Base-by-base conservation (phyloP, 2,329 filamentous ascomycete genomes). In the Penicillium griseofulvum region DNA sequence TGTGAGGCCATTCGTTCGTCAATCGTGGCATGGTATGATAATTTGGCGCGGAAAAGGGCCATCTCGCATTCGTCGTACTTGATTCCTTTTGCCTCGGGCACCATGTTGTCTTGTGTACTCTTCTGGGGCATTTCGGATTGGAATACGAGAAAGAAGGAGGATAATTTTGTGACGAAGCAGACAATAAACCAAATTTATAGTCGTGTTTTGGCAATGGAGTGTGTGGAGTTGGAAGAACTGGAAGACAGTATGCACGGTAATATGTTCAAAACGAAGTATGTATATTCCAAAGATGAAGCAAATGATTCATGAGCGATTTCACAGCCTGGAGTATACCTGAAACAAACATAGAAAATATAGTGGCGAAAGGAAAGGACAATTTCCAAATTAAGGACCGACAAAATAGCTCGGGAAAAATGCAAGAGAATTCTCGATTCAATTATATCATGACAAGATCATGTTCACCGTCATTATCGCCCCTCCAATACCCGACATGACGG, bases 21-120 rank as follows among this genome's bases (percentile, higher is more conserved):
- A 36, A 71, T 68, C 2, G 71, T 73, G 33, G 70, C 61, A 42
- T 72, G 67, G 29, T 72, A 73, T 10, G 67, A 66, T 17, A 73
- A 54, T 51, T 72, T 71, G 39, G 71, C 71, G 37, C 66, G 67
- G 50, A 73, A 73, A 36, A 71, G 66, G 1, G 68, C 68, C 70
- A 73, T 73, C 41, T 73, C 70, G 44, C 67, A 70, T 61, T 73
- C 69, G 52, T 72, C 70, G 58, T 73, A 73, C 47, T 61, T 68
- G 38, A 73, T 56, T 14, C 70, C 71, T 34, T 66, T 61, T 29
- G 63, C 68, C 58, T 73, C 70, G n/a, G 69, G 71, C 22, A 73
- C 58, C 29, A 64, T 52, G 29, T 55, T 59, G 46, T 64, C 57
- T 26, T 65, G 63, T 38, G 54, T 47, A 31, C 46, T 47, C 48